A percentile compares a stretch with the other conserved stretches of the same genome.
Evolutionary conservation across 2,329 filamentous ascomycete genomes (phyloP).

Genomic region (Phoma sp.): DNA sequence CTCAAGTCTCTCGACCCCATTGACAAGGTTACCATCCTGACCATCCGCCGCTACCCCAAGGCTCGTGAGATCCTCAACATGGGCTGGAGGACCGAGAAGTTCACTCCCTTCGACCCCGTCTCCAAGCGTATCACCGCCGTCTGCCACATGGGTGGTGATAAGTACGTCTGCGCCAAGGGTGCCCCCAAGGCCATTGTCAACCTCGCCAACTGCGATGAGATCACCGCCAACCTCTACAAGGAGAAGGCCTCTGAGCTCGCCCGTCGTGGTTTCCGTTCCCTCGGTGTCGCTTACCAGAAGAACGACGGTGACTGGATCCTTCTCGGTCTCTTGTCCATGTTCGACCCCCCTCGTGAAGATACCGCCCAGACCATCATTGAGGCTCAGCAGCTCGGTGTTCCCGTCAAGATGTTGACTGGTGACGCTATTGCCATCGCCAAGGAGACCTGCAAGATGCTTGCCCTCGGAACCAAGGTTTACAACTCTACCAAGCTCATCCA

Average conservation of each 20-base stretch:
- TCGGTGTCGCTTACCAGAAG: slow-evolving; percentile 81
- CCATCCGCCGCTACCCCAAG: slow-evolving; percentile 78
- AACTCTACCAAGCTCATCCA: slow-evolving; percentile 80
- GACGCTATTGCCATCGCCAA: slow-evolving; percentile 81
- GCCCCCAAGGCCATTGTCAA: slow-evolving; percentile 77
- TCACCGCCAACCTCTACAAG: slow-evolving; percentile 71
- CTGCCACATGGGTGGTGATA: slow-evolving; percentile 72
- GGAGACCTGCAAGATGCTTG: slow-evolving; percentile 84
- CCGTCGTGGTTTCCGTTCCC: slow-evolving; percentile 79
- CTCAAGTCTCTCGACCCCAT: slow-evolving; percentile 80
- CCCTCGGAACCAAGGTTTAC: slow-evolving; percentile 81
- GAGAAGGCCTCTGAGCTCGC: slow-evolving; percentile 78
- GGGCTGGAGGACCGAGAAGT: slow-evolving; percentile 80
- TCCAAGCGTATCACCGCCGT: slow-evolving; percentile 80
- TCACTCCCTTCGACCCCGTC: slow-evolving; percentile 79
- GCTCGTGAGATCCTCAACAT: slow-evolving; percentile 77
- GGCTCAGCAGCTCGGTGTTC: slow-evolving; percentile 77
- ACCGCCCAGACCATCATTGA: slow-evolving; percentile 80
- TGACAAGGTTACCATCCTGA: slow-evolving; percentile 80
- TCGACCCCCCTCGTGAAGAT: slow-evolving; percentile 80
- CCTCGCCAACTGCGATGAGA: slow-evolving; percentile 71
- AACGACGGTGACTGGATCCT: slow-evolving; percentile 77
- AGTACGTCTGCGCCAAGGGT: slow-evolving; percentile 78
- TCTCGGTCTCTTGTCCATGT: slow-evolving; percentile 80
- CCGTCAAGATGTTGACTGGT: slow-evolving; percentile 83